phyloP scores from a whole-genome alignment of 805 yeast genomes.

The Ogataea kodamae region DNA sequence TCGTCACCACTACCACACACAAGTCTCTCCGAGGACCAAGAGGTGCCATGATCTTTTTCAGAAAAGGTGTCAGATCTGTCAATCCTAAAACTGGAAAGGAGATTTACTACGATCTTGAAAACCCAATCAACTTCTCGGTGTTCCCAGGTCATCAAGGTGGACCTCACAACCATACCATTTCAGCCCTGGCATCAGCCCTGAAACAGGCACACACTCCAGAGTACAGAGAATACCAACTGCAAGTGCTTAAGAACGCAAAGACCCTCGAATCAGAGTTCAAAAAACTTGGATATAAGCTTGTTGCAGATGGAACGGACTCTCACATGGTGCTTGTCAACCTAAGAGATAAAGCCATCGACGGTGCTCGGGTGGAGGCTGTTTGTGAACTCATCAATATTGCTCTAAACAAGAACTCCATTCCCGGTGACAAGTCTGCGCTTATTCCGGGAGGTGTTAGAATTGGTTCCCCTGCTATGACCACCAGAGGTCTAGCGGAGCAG shows the following conservation, averaged over 20 bases:
- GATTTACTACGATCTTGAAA: slow-evolving; percentile 85
- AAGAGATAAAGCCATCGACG: slow-evolving; percentile 87
- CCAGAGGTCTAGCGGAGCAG: slow-evolving; percentile 88
- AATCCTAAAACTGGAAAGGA: slow-evolving; percentile 91
- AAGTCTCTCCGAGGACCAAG: slow-evolving; percentile 99
- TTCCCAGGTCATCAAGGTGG: slow-evolving; percentile 99
- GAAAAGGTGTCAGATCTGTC: slow-evolving; percentile 88
- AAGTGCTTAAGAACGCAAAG: slow-evolving; percentile 86
- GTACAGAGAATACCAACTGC: slow-evolving; percentile 83
- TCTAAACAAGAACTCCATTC: slow-evolving; percentile 94
- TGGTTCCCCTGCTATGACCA: slow-evolving; percentile 98
- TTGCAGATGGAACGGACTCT: slow-evolving; percentile 94
- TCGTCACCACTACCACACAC: slow-evolving; percentile 98
- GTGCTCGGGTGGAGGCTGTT: slow-evolving; percentile 94
- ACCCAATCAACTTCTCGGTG: slow-evolving; percentile 93
- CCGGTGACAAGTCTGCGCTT: slow-evolving; percentile 95
- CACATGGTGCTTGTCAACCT: slow-evolving; percentile 91
- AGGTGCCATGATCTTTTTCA: slow-evolving; percentile 99
- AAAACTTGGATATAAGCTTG: slow-evolving; percentile 71
- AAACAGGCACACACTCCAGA: slow-evolving; percentile 92
- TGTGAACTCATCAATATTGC: slow-evolving; percentile 95
- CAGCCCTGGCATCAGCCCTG: slow-evolving; percentile 95
- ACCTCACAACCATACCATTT: slow-evolving; percentile 98
- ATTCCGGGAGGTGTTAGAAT: slow-evolving; percentile 97
- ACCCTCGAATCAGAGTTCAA: slow-evolving; percentile 73